Evolutionary conservation across 352 stramenopile genomes (phyloP), one percentile per base, ranked within the genome.

Genomic region (Phytopythium boreale): DNA sequence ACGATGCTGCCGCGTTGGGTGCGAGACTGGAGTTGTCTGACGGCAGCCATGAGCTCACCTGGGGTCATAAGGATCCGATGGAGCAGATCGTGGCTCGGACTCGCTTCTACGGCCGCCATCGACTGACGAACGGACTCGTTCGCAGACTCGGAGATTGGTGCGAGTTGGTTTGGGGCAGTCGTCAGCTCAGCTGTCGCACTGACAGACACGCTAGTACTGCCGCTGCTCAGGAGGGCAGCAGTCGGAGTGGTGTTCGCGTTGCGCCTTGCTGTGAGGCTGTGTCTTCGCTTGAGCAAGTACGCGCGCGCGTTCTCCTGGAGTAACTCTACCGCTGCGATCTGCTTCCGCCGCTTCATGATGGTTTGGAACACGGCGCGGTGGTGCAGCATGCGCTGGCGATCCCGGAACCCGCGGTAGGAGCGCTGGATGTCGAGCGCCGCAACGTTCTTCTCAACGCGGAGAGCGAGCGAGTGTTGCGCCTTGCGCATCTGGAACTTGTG

Each of bases 371-470:
- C 71, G 1, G 84, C 84, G 8, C 80, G 76, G 19, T 78, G 80
- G 44, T 92, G 84, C 17, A 87, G 56, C 14, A 68, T 61, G 10
- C 74, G 59, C 69, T 84, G 72, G 2, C 80, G 79, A 11, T 84
- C 74, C 7, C 68, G 64, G 41, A 89, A 92, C 0, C 80, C 81
- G 29, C 81, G 80, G 55, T 83, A 92, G 8, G 75, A 88, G 0
- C 80, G 73, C 61, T 90, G 84, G 46, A 92, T 92, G 31, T 88
- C 72, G 41, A 84, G 61, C 14, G 75, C 84, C 10, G 84, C 84
- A 20, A 72, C 67, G 8, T 79, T 67, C 20, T 88, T 87, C 44
- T 86, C 72, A n/a, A 88, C 62, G 1, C 69, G 68, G 43, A 80
- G 53, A 0, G 75, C 71, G 24, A 77, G 26, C 1, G 79, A 74